phyloP scores from a whole-genome alignment of 148 eudicot species.

The Persicaria tinctoria region DNA sequence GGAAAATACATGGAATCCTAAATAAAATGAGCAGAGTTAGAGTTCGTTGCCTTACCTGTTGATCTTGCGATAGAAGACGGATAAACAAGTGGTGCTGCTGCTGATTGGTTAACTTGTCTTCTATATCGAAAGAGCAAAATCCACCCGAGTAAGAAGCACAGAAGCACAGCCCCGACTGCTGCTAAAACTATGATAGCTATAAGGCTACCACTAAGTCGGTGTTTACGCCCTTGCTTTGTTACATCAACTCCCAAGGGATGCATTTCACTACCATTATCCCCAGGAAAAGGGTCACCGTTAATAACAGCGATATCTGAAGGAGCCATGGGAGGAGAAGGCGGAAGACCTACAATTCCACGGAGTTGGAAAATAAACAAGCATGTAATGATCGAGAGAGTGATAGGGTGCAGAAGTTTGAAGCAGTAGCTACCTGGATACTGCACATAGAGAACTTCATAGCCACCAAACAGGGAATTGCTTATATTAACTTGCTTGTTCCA shows the following conservation, averaged over 20 bases:
- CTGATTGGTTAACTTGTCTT: conserved; percentile 22
- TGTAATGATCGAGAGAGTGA: neutral
- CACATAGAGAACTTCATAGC: conserved; percentile 67
- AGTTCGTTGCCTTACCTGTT: conserved; percentile 41
- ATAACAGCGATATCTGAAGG: conserved; percentile 42
- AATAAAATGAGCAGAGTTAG: too few species aligned
- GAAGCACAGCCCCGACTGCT: conserved; percentile 40
- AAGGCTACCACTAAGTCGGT: conserved; percentile 37
- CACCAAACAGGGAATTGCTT: conserved; percentile 55
- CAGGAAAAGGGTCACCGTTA: conserved; percentile 47
- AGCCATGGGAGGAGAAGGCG: conserved; percentile 76
- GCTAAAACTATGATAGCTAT: conserved; percentile 65
- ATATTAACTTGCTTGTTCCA: conserved; percentile 63
- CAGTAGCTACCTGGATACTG: conserved; percentile 52
- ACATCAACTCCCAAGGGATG: conserved; percentile 77
- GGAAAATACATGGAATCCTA: too few species aligned
- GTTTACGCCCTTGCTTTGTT: conserved; percentile 31
- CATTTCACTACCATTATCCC: conserved; percentile 40
- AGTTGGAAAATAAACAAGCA: neutral
- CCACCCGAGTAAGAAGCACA: conserved; percentile 43
- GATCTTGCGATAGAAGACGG: conserved; percentile 54
- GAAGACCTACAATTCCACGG: conserved; percentile 47
- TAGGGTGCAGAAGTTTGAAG: neutral
- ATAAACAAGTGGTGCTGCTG: conserved; percentile 32
- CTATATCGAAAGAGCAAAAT: conserved; percentile 45